phyloP scores from a whole-genome alignment of 106 monocot genomes.

The Dioscorea zingiberensis region DNA sequence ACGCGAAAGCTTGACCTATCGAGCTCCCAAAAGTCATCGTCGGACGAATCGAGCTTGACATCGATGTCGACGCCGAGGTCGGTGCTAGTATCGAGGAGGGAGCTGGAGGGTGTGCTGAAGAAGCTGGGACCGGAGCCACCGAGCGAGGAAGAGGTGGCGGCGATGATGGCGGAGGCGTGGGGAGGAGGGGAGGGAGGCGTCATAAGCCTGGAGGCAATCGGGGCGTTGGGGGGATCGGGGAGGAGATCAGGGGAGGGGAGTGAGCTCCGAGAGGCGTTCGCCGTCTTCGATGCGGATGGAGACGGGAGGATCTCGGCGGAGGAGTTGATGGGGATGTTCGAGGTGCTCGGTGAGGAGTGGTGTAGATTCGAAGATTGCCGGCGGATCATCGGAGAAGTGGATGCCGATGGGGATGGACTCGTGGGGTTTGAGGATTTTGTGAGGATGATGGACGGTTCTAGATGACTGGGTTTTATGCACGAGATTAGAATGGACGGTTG shows the following conservation, averaged over 20 bases:
- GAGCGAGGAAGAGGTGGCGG: conserved; percentile 20
- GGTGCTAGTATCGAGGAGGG: conserved; percentile 4
- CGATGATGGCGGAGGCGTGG: conserved; percentile 22
- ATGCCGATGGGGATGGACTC: conserved; percentile 44
- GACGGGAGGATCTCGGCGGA: conserved; percentile 71
- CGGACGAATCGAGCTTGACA: not conserved
- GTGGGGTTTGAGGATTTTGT: conserved; percentile 67
- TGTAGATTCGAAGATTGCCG: conserved; percentile 48
- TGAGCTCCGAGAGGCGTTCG: conserved; percentile 46
- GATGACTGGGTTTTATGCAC: not conserved
- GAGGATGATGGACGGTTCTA: conserved; percentile 50
- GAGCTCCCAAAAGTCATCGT: not conserved
- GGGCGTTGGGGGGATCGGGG: not conserved
- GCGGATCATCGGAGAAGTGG: conserved; percentile 50
- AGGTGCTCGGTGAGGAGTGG: conserved; percentile 28
- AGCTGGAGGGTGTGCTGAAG: conserved; percentile 43
- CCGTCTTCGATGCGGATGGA: conserved; percentile 44
- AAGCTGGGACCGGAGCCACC: conserved; percentile 33
- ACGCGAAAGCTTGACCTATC: not conserved
- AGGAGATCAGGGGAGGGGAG: not conserved
- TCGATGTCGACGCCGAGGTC: no score
- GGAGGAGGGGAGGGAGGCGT: conserved; percentile 10
- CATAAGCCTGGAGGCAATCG: conserved; percentile 6
- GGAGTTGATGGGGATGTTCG: conserved; percentile 44
- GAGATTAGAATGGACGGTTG: no score